phyloP scores from a whole-genome alignment of 306 rosid genomes.

The Castanea mollissima region DNA sequence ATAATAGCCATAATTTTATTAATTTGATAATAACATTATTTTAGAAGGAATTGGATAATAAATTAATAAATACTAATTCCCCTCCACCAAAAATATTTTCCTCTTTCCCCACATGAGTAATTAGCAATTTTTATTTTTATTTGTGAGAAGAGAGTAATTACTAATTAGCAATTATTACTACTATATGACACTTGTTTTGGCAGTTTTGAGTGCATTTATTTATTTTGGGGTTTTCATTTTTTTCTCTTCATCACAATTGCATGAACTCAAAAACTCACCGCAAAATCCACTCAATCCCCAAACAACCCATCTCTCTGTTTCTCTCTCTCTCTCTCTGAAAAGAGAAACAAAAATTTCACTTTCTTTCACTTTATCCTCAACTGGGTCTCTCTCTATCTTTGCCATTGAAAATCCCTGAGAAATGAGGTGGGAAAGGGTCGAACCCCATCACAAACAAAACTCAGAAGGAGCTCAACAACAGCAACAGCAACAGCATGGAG shows the following conservation, averaged over 20 bases:
- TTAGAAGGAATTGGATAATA: neutral
- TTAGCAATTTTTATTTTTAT: no score
- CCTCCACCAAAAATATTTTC: neutral
- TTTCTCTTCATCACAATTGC: slow-evolving; percentile 11
- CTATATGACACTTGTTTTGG: neutral
- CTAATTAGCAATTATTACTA: no score
- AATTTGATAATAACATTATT: no score
- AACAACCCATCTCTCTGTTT: slow-evolving; percentile 4
- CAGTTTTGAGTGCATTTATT: neutral
- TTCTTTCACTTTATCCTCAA: slow-evolving; percentile 26
- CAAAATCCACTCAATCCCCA: slow-evolving; percentile 21
- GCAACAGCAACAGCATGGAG: neutral
- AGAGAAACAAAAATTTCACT: neutral
- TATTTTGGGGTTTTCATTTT: neutral
- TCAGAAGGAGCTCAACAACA: slow-evolving; percentile 31
- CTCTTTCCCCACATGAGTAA: neutral
- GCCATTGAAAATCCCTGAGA: slow-evolving; percentile 29
- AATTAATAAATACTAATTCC: neutral
- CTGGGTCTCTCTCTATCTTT: slow-evolving; percentile 9
- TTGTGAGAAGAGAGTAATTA: no score
- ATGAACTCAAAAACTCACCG: slow-evolving; percentile 32
- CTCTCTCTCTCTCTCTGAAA: slow-evolving; percentile 3
- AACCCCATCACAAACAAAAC: slow-evolving; percentile 40
- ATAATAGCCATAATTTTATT: no score
- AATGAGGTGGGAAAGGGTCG: slow-evolving; percentile 96